Conservation (phyloP, 2,329 filamentous ascomycete species). For the Samsoniella hepiali region DNA sequence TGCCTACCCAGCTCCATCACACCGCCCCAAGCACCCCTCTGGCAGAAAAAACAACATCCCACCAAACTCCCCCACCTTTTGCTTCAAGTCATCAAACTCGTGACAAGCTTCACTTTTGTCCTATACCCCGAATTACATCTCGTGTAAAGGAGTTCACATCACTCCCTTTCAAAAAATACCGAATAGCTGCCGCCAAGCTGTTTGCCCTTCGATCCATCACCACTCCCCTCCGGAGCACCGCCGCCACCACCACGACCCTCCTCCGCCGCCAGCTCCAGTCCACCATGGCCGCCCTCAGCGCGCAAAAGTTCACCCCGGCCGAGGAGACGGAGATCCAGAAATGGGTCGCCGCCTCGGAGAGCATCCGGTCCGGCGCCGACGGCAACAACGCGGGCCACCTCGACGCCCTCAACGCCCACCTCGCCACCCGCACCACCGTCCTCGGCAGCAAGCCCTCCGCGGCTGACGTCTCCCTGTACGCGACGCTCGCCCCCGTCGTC, state of each 20-base stretch:
- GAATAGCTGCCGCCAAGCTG: constrained; percentile 36
- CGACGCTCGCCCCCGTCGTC: constrained; percentile 71
- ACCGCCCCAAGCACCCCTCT: constrained; percentile 15
- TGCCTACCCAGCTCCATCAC: background rate
- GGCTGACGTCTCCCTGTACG: constrained; percentile 81
- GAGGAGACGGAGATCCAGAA: constrained; percentile 87
- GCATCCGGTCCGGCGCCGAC: constrained; percentile 52
- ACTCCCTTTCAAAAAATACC: background rate
- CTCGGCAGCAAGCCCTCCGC: constrained; percentile 86
- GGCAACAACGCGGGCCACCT: constrained; percentile 64
- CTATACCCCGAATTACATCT: background rate
- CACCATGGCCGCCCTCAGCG: constrained; percentile 64
- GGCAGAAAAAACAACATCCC: constrained; percentile 19
- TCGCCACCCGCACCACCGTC: constrained; percentile 83
- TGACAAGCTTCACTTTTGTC: background rate
- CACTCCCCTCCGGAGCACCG: constrained; percentile 34
- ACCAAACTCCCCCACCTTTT: constrained; percentile 16
- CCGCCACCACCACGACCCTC: constrained; percentile 26
- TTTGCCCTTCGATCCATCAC: constrained; percentile 41
- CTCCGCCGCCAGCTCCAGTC: constrained; percentile 24
- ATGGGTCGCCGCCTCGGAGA: constrained; percentile 77
- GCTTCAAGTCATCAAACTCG: constrained; percentile 5
- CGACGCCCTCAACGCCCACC: constrained; percentile 77
- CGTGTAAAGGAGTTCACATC: background rate
- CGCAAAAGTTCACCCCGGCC: constrained; percentile 67